Percentiles rank a stretch among this genome's conserved stretches.
These are phyloP conservation scores for Fusarium longipes DNA, from an alignment of 2,329 filamentous ascomycete species.

Conservation along the genomic window DNA sequence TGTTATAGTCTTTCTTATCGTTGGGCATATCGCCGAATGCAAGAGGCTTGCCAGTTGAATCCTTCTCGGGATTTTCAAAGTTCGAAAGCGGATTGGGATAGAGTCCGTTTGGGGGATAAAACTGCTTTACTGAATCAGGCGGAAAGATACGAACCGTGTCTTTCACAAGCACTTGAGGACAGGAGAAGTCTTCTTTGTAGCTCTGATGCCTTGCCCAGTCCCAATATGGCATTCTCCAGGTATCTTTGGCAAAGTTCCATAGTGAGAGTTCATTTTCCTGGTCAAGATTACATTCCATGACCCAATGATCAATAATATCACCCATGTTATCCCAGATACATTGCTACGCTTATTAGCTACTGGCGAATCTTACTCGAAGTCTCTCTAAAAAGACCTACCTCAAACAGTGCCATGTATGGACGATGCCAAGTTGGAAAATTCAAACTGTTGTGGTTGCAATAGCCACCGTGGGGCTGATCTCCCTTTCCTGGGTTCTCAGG, in stretches of 20 bases:
- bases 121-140: neutral
- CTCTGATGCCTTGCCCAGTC: neutral
- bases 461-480: constrained; percentile 12
- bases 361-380: neutral
- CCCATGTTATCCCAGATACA: constrained; percentile 4
- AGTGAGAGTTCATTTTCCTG: neutral
- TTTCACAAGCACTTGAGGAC: neutral
- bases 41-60: neutral
- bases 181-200: neutral
- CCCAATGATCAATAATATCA: neutral
- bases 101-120: neutral
- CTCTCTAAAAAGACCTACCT: neutral
- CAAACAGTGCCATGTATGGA: constrained; percentile 24
- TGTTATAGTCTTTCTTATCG: neutral
- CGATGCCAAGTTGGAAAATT: constrained; percentile 32
- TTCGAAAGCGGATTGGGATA: neutral
- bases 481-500: neutral
- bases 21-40: neutral
- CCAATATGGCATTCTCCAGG: constrained; percentile 10
- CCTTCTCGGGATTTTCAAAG: constrained; percentile 1
- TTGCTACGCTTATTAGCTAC: constrained; percentile 8
- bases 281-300: fast-evolving
- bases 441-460: constrained; percentile 25
- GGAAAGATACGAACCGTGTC: neutral
- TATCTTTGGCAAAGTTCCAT: neutral